phyloP scores from a whole-genome alignment of 2,329 filamentous ascomycete genomes.

The Achaetomium macrosporum region DNA sequence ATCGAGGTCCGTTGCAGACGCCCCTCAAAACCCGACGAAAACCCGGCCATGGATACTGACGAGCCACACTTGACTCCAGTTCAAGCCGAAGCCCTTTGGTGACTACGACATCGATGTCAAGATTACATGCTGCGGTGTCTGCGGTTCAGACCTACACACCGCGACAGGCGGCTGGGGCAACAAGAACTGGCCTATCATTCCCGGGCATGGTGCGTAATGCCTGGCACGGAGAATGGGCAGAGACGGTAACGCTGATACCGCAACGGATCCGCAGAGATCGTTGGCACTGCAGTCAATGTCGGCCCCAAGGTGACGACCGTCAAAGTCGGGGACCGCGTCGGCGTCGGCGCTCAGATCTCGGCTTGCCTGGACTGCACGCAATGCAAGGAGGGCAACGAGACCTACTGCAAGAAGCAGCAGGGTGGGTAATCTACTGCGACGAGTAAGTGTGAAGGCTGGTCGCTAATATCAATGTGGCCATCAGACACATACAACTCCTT shows the following conservation, averaged over 20 bases:
- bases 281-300: slow-evolving; percentile 62
- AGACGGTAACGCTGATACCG: not conserved
- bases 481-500: slow-evolving; percentile 54
- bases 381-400: slow-evolving; percentile 61
- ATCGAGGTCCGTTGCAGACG: not conserved
- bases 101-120: slow-evolving; percentile 84
- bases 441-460: too few relatives aligned
- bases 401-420: slow-evolving; percentile 55
- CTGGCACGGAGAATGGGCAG: too few relatives aligned
- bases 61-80: slow-evolving; percentile 39
- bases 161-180: slow-evolving; percentile 63
- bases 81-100: slow-evolving; percentile 80
- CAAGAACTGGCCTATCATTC: slow-evolving; percentile 56
- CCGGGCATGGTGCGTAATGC: slow-evolving; percentile 52
- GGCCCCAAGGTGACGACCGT: slow-evolving; percentile 58
- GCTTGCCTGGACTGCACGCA: slow-evolving; percentile 59
- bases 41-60: not conserved
- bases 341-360: slow-evolving; percentile 61
- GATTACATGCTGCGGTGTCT: slow-evolving; percentile 74
- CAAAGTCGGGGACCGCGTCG: slow-evolving; percentile 58
- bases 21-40: not conserved
- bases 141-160: slow-evolving; percentile 66
- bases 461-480: too few relatives aligned
- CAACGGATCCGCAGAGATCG: slow-evolving; percentile 46
- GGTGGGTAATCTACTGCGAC: not conserved